Conservation (phyloP, 345 rosid genomes). For the Citrus inodora region DNA sequence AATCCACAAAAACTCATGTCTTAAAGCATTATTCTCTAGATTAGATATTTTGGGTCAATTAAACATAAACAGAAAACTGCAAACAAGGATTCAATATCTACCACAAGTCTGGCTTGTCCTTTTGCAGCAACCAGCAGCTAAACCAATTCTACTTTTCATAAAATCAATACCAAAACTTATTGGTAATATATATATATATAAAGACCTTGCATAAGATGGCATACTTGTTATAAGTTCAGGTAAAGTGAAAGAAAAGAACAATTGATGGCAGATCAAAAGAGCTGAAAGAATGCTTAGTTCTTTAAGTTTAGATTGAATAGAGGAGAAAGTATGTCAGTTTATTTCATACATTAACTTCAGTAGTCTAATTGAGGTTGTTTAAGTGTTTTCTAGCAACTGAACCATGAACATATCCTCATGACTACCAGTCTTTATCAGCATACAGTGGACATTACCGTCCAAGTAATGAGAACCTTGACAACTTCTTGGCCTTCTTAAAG, state of each 20-base stretch:
- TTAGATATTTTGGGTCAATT: neutral
- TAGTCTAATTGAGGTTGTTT: neutral
- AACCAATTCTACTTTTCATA: neutral
- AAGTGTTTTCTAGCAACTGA: neutral
- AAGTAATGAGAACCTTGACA: conserved; percentile 26
- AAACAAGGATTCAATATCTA: neutral
- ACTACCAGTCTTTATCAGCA: conserved; percentile 31
- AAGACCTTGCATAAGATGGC: neutral
- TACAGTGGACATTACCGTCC: conserved; percentile 41
- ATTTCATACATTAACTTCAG: neutral
- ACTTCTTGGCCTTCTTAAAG: conserved; percentile 30
- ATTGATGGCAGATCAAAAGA: neutral
- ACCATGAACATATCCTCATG: neutral
- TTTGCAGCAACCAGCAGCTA: neutral
- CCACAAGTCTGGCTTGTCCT: neutral
- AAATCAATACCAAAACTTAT: neutral
- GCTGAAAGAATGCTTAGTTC: neutral
- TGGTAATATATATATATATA: too few relatives aligned
- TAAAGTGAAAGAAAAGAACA: neutral
- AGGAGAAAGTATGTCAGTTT: neutral
- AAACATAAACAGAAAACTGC: neutral
- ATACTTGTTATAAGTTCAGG: neutral
- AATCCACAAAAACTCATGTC: neutral
- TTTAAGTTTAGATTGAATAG: neutral
- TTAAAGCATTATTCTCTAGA: neutral